phyloP scores from a whole-genome alignment of 2,329 filamentous ascomycete species.

The Colletotrichum sublineola region DNA sequence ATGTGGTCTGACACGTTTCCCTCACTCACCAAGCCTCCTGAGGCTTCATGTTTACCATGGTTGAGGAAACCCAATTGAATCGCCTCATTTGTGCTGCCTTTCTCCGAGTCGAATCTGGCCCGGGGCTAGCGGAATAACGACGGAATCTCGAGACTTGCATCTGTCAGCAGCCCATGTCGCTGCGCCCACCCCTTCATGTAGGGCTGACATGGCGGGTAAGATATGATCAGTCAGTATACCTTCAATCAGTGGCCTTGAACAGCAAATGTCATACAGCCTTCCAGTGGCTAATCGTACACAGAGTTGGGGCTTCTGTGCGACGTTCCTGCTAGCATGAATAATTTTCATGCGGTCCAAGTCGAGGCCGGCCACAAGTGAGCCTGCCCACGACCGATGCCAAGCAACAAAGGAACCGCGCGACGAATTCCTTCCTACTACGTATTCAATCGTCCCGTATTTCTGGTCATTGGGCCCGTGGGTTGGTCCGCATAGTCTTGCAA shows the following conservation, averaged over 20 bases:
- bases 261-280: constrained; percentile 32
- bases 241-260: not conserved
- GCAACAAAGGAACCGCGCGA: not conserved
- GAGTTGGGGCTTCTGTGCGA: not conserved
- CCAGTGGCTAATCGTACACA: not conserved
- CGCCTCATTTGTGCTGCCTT: not conserved
- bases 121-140: not conserved
- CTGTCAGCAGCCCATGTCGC: constrained; percentile 9
- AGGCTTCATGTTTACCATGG: not conserved
- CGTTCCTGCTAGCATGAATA: not conserved
- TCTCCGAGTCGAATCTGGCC: constrained; percentile 19
- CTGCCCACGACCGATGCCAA: not conserved
- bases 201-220: constrained; percentile 32
- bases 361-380: not conserved
- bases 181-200: constrained; percentile 12
- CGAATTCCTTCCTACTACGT: not conserved
- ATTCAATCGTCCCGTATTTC: constrained; percentile 9
- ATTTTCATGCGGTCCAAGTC: constrained; percentile 3
- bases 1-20: constrained; percentile 24
- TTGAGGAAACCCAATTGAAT: constrained; percentile 14
- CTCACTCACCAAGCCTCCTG: not conserved
- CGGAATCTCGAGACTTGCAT: not conserved
- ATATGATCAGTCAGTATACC: constrained; percentile 10
- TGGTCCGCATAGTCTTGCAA: constrained; percentile 11
- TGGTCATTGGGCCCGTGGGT: constrained; percentile 8